phyloP scores from a whole-genome alignment of 305 asterid species.

The Fraxinus floribunda region DNA sequence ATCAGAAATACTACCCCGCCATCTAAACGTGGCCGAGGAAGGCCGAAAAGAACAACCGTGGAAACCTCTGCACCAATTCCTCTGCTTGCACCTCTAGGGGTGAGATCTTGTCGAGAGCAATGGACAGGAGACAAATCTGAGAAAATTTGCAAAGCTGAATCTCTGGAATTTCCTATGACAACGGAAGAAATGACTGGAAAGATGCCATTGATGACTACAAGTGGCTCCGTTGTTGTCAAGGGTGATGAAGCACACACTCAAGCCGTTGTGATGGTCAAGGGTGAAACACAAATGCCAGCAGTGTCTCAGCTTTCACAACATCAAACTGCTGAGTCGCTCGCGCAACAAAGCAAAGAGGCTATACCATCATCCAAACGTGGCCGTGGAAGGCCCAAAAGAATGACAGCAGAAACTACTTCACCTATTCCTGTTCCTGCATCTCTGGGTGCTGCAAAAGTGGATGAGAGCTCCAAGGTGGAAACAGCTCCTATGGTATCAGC shows the following conservation, averaged over 20 bases:
- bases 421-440: conserved; percentile 39
- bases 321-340: conserved; percentile 34
- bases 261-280: not conserved
- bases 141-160: conserved; percentile 2
- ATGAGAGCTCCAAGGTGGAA: conserved; percentile 42
- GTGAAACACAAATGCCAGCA: conserved; percentile 14
- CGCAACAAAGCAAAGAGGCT: conserved; percentile 40
- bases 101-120: not conserved
- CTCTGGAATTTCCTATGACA: not conserved
- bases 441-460: conserved; percentile 41
- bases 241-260: not conserved
- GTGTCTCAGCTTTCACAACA: conserved; percentile 34
- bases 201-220: not conserved
- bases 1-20: not conserved
- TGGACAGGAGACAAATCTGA: conserved; percentile 3
- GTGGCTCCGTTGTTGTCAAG: not conserved
- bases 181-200: conserved; percentile 1
- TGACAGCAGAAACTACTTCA: conserved; percentile 40
- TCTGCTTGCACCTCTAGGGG: conserved; percentile 1
- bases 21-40: conserved; percentile 12
- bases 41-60: conserved; percentile 1
- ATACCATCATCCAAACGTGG: conserved; percentile 82
- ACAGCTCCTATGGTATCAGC: conserved; percentile 39
- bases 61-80: conserved; percentile 5
- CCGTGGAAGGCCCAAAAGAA: conserved; percentile 96